Evolutionary conservation across 2,329 filamentous ascomycete species (phyloP).

Genomic region (Neoscytalidium dimidiatum): DNA sequence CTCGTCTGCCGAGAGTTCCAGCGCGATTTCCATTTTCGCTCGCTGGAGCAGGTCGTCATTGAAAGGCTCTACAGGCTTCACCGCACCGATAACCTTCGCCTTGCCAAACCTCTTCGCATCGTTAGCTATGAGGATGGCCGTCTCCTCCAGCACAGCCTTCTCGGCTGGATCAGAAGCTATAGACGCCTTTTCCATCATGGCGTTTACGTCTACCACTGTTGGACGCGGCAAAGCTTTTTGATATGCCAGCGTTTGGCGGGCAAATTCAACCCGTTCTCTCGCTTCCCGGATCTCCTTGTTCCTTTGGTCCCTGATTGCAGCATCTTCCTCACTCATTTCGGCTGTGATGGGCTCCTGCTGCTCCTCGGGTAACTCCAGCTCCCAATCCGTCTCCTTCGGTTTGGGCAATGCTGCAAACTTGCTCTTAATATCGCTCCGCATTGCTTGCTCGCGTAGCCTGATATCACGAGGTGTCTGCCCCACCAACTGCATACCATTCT

Average conservation of each 20-base stretch:
- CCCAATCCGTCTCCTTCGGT: constrained; percentile 92
- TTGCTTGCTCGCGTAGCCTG: constrained; percentile 67
- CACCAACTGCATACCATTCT: constrained; percentile 66
- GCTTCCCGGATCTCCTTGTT: constrained; percentile 65
- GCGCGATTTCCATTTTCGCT: constrained; percentile 74
- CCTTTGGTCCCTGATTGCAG: constrained; percentile 74
- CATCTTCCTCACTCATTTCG: constrained; percentile 63
- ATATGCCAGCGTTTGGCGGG: constrained; percentile 86
- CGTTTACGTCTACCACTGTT: constrained; percentile 67
- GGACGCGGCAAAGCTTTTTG: constrained; percentile 82
- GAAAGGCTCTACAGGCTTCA: constrained; percentile 63
- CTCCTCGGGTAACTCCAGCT: constrained; percentile 88
- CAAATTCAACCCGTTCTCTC: constrained; percentile 68
- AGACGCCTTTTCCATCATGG: constrained; percentile 65
- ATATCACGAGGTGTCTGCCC: constrained; percentile 77
- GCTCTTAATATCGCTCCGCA: constrained; percentile 68
- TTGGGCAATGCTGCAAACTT: constrained; percentile 83
- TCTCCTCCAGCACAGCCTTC: constrained; percentile 72
- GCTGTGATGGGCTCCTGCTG: constrained; percentile 60
- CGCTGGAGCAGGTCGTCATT: constrained; percentile 72
- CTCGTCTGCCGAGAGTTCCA: constrained; percentile 61
- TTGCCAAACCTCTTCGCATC: constrained; percentile 78
- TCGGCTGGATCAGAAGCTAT: constrained; percentile 65
- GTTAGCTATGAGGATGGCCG: constrained; percentile 75
- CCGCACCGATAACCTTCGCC: constrained; percentile 63